Base-by-base conservation (phyloP, 176 grass and related monocot genomes). In the Hsuehochloa calcarea region DNA sequence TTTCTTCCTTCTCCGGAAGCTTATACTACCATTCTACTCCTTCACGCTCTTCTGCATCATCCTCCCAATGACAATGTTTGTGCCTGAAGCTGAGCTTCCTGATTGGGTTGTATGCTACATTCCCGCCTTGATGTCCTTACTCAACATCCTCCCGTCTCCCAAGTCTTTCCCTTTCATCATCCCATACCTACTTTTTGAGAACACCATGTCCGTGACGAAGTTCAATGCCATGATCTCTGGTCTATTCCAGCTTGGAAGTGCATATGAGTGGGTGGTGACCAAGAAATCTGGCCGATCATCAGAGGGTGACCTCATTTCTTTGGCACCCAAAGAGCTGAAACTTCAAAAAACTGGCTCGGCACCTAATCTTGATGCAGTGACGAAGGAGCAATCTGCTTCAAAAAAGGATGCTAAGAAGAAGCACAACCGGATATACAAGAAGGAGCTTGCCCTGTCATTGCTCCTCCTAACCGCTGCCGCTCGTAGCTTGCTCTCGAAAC, bases 41-140 rank as follows among this genome's bases (percentile, higher is more conserved):
- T 99, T 99, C 86, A 99, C 93, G 4, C 90, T 99, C 22, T 99
- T 99, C 82, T 99, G 97, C 86, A 88, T 99, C 86, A 99, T 99
- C 86, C 97, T 99, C 52, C 97, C 97, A 14, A 92, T 96, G 92
- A 94, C 97, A 7, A 99, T 99, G 97, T 99, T 99, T 78, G 97
- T 99, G 69, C 97, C 97, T 3, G 97, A 99, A 86, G 97, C 97
- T 1, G 90, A 96, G 79, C 97, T 99, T 11, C 97, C 97, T 15
- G 90, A 89, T 40, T 96, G 93, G 97, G 97, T 99, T 0, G 97
- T 99, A 35, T 99, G 97, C 85, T 99, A 99, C 69, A 85, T 99
- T 15, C 97, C 97, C 0, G 97, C 93, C 54, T 70, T 82, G 9
- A 94, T 95, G 83, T 99, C 97, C 43, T 65, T 99, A 5, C 93